Evolutionary conservation across 257 asterid species (phyloP).

Genomic region (Osmanthus fragrans): DNA sequence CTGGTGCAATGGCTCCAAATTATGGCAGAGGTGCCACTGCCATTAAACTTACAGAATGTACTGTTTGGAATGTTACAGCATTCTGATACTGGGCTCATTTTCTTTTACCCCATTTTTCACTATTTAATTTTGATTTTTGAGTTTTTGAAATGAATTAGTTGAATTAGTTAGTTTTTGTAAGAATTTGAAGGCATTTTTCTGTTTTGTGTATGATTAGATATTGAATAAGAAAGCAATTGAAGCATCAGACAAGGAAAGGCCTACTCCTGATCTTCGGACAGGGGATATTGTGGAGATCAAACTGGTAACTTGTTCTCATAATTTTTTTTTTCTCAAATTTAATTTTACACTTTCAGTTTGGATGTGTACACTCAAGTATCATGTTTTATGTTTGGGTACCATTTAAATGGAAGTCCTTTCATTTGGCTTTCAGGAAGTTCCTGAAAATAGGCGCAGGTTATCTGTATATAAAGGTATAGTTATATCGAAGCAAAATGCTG

Average conservation of each 20-base stretch:
- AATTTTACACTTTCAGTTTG: not conserved
- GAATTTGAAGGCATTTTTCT: conserved; percentile 22
- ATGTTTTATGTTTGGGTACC: conserved; percentile 7
- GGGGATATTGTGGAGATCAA: conserved; percentile 91
- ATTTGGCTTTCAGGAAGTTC: conserved; percentile 64
- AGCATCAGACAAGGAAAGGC: conserved; percentile 66
- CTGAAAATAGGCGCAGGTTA: conserved; percentile 75
- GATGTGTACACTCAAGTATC: not conserved
- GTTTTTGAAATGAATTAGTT: conserved; percentile 11
- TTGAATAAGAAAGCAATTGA: conserved; percentile 77
- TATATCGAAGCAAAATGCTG: conserved; percentile 89
- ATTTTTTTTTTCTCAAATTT: not conserved
- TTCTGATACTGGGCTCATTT: conserved; percentile 5
- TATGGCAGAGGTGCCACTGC: not conserved
- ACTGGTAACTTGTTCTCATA: conserved; percentile 46
- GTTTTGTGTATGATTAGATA: conserved; percentile 48
- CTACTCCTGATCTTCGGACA: conserved; percentile 77
- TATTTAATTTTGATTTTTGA: not conserved
- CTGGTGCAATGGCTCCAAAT: not conserved
- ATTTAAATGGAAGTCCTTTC: conserved; percentile 18
- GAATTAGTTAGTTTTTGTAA: conserved; percentile 4
- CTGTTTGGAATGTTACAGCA: not conserved
- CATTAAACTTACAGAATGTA: not conserved
- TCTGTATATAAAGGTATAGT: conserved; percentile 87
- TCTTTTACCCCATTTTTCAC: not conserved